phyloP scores from a whole-genome alignment of 2,329 filamentous ascomycete species.

The Sporothrix sp. region DNA sequence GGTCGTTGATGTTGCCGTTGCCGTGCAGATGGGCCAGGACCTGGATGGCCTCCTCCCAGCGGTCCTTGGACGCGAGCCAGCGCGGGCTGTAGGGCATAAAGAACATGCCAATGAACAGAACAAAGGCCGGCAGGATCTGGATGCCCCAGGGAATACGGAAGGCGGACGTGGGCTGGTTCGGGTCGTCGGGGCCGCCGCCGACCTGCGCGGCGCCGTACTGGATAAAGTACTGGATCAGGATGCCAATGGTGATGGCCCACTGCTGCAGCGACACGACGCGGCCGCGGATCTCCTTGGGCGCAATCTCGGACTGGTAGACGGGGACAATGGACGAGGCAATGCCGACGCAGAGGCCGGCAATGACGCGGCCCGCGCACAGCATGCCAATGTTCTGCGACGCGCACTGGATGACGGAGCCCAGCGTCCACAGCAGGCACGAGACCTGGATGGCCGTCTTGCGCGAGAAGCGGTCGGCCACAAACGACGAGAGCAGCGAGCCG shows the following conservation, averaged over 20 bases:
- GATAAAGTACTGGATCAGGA: slow-evolving; percentile 47
- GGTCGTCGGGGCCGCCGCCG: slow-evolving; percentile 40
- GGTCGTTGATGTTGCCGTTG: slow-evolving; percentile 43
- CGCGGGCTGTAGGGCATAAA: slow-evolving; percentile 62
- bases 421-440: slow-evolving; percentile 41
- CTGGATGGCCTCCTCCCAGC: slow-evolving; percentile 54
- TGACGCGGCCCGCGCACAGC: slow-evolving; percentile 60
- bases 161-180: slow-evolving; percentile 40
- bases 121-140: slow-evolving; percentile 43
- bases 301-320: slow-evolving; percentile 60
- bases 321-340: slow-evolving; percentile 63
- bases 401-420: slow-evolving; percentile 46
- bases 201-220: slow-evolving; percentile 52
- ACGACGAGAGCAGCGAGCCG: slow-evolving; percentile 42
- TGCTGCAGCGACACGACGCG: slow-evolving; percentile 56
- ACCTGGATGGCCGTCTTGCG: slow-evolving; percentile 41
- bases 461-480: slow-evolving; percentile 40
- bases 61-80: slow-evolving; percentile 59
- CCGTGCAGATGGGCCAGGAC: slow-evolving; percentile 52
- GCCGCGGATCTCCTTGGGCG: slow-evolving; percentile 46
- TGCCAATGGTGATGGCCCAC: slow-evolving; percentile 50
- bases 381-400: slow-evolving; percentile 57
- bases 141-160: slow-evolving; percentile 55
- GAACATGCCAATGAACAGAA: slow-evolving; percentile 46
- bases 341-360: slow-evolving; percentile 64